phyloP scores from a whole-genome alignment of 805 yeast species.

The Ogataea saltuana region DNA sequence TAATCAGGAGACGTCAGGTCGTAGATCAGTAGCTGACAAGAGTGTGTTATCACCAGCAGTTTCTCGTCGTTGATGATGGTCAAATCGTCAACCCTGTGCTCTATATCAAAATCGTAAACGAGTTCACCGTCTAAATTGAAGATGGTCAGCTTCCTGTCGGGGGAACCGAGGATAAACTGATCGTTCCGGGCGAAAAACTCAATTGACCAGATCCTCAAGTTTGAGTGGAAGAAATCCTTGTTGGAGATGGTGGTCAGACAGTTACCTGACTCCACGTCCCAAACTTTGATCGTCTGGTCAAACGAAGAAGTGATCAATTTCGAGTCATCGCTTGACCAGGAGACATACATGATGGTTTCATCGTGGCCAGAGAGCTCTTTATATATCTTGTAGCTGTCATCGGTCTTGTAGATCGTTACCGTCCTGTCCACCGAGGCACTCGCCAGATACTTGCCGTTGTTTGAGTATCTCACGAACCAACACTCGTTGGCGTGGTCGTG shows the following conservation, averaged over 20 bases:
- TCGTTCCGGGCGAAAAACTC: conserved; percentile 57
- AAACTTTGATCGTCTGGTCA: conserved; percentile 68
- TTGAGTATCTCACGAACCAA: conserved; percentile 80
- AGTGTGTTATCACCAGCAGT: conserved; percentile 63
- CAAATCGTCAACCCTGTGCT: conserved; percentile 62
- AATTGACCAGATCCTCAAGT: conserved; percentile 51
- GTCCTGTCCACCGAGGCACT: conserved; percentile 71
- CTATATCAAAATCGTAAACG: conserved; percentile 26
- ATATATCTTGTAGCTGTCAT: conserved; percentile 42
- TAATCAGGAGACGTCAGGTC: conserved; percentile 38
- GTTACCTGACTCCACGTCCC: conserved; percentile 53
- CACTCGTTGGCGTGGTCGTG: conserved; percentile 68
- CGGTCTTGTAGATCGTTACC: conserved; percentile 65
- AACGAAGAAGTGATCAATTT: conserved; percentile 69
- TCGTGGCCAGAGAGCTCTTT: conserved; percentile 45
- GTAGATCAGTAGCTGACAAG: conserved; percentile 60
- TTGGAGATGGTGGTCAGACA: conserved; percentile 24
- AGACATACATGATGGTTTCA: conserved; percentile 60
- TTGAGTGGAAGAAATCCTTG: conserved; percentile 23
- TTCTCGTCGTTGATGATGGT: conserved; percentile 66
- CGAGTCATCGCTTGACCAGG: conserved; percentile 76
- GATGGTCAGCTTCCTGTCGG: conserved; percentile 62
- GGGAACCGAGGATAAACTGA: conserved; percentile 70
- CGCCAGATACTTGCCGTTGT: conserved; percentile 74
- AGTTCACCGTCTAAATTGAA: conserved; percentile 41